Evolutionary conservation across 441 rosid species (phyloP), one percentile per base, ranked within the genome.

Genomic region (Adansonia grandidieri): DNA sequence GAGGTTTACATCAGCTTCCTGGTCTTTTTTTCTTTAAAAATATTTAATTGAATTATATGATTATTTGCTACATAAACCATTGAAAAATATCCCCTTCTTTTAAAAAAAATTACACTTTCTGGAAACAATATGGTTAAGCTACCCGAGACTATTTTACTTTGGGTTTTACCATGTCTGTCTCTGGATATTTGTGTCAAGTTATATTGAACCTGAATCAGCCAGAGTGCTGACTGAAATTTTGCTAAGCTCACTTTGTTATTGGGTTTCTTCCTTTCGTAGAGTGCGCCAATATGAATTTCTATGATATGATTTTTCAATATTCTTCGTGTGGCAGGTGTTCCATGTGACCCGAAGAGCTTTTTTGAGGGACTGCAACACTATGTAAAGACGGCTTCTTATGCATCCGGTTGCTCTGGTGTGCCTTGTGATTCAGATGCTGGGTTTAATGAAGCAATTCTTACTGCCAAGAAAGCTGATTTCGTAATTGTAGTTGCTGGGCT

Each of bases 261-360:
- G 74, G 19, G 54, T 11, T 69, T 67, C 65, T 15, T 77, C 60
- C 10, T 24, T 54, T 78, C 78, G 67, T 77, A 44, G 54, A 75
- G 74, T 66, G 77, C 14, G 9, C 73, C 50, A 17, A 61, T 51
- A 20, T 28, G 68, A 77, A 24, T 57, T 67, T 65, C 37, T 53
- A 37, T 47, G 6, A 28, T 62, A 40, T 54, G 75, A 51, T 57
- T 63, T 6, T 24, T 78, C 9, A 32, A 17, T 19, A 47, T 51
- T 71, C 44, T 19, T 72, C 80, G 6, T 67, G 42, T 60, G 62
- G 71, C 82, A 95, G 97, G 99, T 70, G 84, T 84, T 79, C 88
- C 95, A 14, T 95, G 99, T 84, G 81, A 84, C 17, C 92, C 90
- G 2, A 85, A 82, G 85, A 92, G 92, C 85, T 76, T 89, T 62